Conservation (phyloP, 306 rosid genomes). For the Castanospermum australe region DNA sequence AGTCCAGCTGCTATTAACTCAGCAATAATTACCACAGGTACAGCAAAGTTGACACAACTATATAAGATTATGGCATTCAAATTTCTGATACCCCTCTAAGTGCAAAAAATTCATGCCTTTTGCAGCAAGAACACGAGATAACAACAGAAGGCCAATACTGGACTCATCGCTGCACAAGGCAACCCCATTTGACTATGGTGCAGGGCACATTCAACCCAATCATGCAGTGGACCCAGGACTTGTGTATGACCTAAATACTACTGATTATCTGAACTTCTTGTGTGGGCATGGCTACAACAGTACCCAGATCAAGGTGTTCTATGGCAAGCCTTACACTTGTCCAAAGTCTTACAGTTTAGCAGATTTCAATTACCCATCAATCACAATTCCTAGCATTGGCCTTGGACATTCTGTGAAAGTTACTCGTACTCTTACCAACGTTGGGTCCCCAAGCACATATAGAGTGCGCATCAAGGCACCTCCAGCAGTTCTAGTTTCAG, state of each 20-base stretch:
- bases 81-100: neutral
- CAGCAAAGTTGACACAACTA: neutral
- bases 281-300: constrained; percentile 54
- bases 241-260: constrained; percentile 40
- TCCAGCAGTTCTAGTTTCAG: constrained; percentile 22
- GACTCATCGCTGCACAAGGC: constrained; percentile 7
- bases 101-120: neutral
- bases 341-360: constrained; percentile 30
- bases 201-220: constrained; percentile 61
- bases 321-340: constrained; percentile 29
- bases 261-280: constrained; percentile 57
- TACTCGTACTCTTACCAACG: constrained; percentile 56
- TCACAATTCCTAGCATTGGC: constrained; percentile 22
- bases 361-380: constrained; percentile 71
- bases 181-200: constrained; percentile 56
- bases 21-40: constrained; percentile 72
- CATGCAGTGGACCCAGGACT: constrained; percentile 63
- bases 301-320: constrained; percentile 21
- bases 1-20: constrained; percentile 68
- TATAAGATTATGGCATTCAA: neutral
- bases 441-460: constrained; percentile 49
- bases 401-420: neutral
- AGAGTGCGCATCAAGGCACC: constrained; percentile 35
- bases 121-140: constrained; percentile 41
- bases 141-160: constrained; percentile 3